Conservation (phyloP, 768 basidiomycete species). For the Lactarius pseudohatsudake region DNA sequence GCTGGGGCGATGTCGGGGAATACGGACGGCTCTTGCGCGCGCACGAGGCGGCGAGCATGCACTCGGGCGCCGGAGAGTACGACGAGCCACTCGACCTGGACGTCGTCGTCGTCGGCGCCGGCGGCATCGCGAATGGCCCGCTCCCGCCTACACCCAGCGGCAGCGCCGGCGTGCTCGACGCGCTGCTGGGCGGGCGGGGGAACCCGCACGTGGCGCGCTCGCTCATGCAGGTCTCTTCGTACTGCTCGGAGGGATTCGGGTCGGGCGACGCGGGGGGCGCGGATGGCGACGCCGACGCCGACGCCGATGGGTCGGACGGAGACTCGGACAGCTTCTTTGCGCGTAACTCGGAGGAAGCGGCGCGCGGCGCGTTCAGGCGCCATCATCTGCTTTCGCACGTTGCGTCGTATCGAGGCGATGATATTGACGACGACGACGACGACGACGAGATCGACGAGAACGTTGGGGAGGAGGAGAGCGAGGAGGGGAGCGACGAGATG, state of each 20-base stretch:
- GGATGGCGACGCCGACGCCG: background rate
- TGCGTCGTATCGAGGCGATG: background rate
- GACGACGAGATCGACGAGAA: no score
- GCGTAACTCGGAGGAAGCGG: constrained; percentile 26
- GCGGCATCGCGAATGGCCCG: constrained; percentile 23
- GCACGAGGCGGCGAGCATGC: constrained; percentile 24
- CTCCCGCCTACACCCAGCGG: constrained; percentile 27
- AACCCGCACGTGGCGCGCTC: constrained; percentile 20
- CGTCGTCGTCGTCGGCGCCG: constrained; percentile 29
- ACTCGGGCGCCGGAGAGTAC: constrained; percentile 26
- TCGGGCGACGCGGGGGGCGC: background rate
- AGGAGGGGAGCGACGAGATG: constrained; percentile 5
- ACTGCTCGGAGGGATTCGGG: constrained; percentile 23
- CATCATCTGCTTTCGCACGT: background rate
- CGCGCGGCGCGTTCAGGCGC: constrained; percentile 9
- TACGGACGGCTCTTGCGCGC: constrained; percentile 13
- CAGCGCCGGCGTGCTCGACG: constrained; percentile 20
- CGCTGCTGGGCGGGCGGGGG: background rate
- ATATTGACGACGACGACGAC: background rate
- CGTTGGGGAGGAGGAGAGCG: background rate
- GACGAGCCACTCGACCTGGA: constrained; percentile 27
- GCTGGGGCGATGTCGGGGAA: constrained; percentile 31
- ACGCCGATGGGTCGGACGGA: constrained; percentile 16
- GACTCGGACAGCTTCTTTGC: constrained; percentile 30
- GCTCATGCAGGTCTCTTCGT: constrained; percentile 18